Evolutionary conservation across 306 rosid species (phyloP), one percentile per base, ranked within the genome.

Genomic region (Trifolium pratense): DNA sequence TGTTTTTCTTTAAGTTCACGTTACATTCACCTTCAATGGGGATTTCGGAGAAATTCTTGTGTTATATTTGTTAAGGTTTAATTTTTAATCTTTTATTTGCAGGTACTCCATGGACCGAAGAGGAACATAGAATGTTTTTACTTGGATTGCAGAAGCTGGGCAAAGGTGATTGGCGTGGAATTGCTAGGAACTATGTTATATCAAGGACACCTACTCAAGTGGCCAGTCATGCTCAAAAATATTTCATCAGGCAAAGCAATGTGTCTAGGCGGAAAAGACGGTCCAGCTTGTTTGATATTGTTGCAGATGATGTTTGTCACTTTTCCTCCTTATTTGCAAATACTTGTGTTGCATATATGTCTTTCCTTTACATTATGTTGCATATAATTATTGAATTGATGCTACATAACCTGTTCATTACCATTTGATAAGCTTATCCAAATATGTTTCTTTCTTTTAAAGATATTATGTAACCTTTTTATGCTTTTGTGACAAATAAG

Each of bases 151-250:
- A 94, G 84, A 94, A 89, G 84, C 93, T 91, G 67, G 99, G 99
- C 53, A 94, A 94, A 89, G 99, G 99, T 51, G 99, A 94, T 79
- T 94, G 99, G 99, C 97, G 99, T 70, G 99, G 99, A 78, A 94
- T 94, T 17, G 95, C 99, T 46, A 89, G 99, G 65, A 94, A 90
- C 79, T 94, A 87, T 72, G 99, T 94, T 62, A 81, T 88, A 79
- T 75, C 99, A 52, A 91, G 99, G 82, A 90, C 99, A 8, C 99
- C 99, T 21, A 94, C 99, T 51, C 99, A 94, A 84, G 99, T 94
- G 72, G 99, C 99, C 68, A 94, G 99, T 81, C 99, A 94, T 78
- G 99, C 99, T 63, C 99, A 94, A 81, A 94, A 94, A 66, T 91
- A 94, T 81, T 94, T 94, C 83, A 91, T 94, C 46, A 86, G 99